Evolutionary conservation across 1,284 basidiomycete genomes (phyloP), one percentile per base, ranked within the genome.

Genomic region (Trichosporon faecale): DNA sequence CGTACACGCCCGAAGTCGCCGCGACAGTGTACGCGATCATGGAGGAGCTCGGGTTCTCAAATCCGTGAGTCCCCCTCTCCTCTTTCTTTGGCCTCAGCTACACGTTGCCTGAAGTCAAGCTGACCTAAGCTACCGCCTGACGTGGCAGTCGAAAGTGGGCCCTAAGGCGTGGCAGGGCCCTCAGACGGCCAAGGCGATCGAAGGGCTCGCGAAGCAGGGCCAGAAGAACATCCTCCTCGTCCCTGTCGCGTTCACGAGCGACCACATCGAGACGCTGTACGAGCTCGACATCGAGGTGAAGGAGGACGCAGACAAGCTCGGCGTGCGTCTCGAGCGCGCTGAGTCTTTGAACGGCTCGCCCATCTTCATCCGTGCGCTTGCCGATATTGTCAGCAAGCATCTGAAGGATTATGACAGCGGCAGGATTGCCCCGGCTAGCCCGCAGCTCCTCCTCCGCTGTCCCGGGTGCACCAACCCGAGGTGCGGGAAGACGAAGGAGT

Each of bases 91-190:
- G 16, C 40, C 18, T 3, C 40, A 44, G 18, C 18, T n/a, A n/a
- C 12, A 8, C 11, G 21, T 21, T 18, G 14, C 29, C 25, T 11
- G 12, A n/a, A n/a, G 3, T 3, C 11, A 8, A 23, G 64, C 69
- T 75, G 27, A 71, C 68, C 35, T 23, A 67, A 80, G 68, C 91
- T 98, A 91, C 84, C 91, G 97, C 29, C 88, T 99, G 65, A 94
- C 96, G 2, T 99, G 97, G 97, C 97, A 99, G 86, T 94, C 91
- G 21, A 93, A 98, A 83, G 97, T 99, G 52, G 97, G 97, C 1
- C 97, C 97, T 2, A 91, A 91, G 46, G 93, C 95, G 29, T 99
- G 97, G 97, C 93, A 99, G 88, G 97, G 97, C 1, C 94, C 94
- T 84, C 95, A 99, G 84, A 99, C 97, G 0, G 87, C 88, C 44